phyloP scores from a whole-genome alignment of 148 eudicot genomes.

The Chenopodium album region DNA sequence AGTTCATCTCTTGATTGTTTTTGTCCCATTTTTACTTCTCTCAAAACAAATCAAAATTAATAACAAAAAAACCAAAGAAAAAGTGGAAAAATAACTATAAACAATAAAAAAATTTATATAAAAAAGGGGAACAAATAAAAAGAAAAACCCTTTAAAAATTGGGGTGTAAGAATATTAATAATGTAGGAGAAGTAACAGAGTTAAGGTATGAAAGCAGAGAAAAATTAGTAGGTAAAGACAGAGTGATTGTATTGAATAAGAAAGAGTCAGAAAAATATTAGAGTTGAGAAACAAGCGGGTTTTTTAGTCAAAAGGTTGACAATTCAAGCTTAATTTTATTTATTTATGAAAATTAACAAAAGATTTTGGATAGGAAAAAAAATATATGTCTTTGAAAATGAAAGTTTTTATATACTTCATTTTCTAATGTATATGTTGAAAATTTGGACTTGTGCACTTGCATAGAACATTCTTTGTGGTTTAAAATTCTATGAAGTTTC shows the following conservation, averaged over 20 bases:
- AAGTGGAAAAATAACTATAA: not conserved
- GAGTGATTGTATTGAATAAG: not conserved
- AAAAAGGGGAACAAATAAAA: not conserved
- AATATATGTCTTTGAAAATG: not conserved
- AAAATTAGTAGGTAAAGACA: not conserved
- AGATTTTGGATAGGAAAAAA: not conserved
- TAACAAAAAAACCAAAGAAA: not conserved
- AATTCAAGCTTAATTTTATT: not conserved
- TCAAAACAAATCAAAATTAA: not conserved
- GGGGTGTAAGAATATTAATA: no score
- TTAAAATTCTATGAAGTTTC: no score
- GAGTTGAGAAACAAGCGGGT: not conserved
- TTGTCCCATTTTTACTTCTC: constrained; percentile 47
- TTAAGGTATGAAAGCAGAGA: not conserved
- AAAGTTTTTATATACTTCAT: no score
- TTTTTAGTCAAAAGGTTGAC: not conserved
- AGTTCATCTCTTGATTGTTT: constrained; percentile 49
- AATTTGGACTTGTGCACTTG: not conserved
- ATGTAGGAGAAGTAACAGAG: not conserved
- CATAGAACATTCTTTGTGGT: not conserved
- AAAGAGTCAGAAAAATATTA: not conserved
- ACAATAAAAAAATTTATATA: not conserved
- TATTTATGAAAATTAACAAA: not conserved
- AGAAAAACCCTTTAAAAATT: not conserved
- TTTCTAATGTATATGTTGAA: no score